A percentile compares a stretch with the other conserved stretches of the same genome.
Conservation (phyloP, 768 basidiomycete species). For the Mycena vitilis region DNA sequence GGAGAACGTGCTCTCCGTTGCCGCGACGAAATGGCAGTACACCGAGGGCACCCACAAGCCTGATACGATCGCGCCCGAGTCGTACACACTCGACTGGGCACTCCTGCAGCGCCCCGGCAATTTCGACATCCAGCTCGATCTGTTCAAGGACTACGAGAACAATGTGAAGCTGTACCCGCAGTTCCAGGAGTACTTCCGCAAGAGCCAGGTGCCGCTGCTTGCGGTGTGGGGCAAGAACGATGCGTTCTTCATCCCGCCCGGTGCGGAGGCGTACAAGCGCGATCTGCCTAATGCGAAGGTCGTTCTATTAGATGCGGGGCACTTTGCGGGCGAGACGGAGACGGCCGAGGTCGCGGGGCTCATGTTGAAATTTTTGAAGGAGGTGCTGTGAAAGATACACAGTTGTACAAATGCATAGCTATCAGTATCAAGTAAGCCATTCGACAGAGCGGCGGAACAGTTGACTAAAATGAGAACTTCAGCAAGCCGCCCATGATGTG, state of each 20-base stretch:
- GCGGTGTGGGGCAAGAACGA: slow-evolving; percentile 64
- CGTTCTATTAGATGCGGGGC: slow-evolving; percentile 55
- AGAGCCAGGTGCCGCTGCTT: slow-evolving; percentile 53
- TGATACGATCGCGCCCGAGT: slow-evolving; percentile 49
- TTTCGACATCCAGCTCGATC: slow-evolving; percentile 55
- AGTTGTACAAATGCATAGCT: background rate
- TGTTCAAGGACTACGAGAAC: slow-evolving; percentile 52
- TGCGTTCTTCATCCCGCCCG: slow-evolving; percentile 53
- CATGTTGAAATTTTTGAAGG: slow-evolving; percentile 47
- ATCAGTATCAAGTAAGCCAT: too few species aligned
- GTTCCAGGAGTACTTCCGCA: slow-evolving; percentile 57
- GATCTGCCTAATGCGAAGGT: slow-evolving; percentile 52
- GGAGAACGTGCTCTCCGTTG: slow-evolving; percentile 40
- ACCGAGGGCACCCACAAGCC: slow-evolving; percentile 50
- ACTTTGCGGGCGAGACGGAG: slow-evolving; percentile 60
- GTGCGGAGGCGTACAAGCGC: slow-evolving; percentile 57
- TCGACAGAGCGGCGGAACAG: too few species aligned
- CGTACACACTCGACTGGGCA: slow-evolving; percentile 57
- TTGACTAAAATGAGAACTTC: background rate
- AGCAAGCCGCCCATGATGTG: slow-evolving; percentile 5
- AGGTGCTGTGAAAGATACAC: slow-evolving; percentile 4
- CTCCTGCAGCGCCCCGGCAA: slow-evolving; percentile 53
- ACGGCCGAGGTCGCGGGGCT: slow-evolving; percentile 47
- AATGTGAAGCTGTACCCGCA: slow-evolving; percentile 58
- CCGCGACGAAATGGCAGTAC: slow-evolving; percentile 53